Percentiles rank a stretch among this genome's conserved stretches.
Conservation (phyloP, 169 alveolate species). For the Plasmodium inui region DNA sequence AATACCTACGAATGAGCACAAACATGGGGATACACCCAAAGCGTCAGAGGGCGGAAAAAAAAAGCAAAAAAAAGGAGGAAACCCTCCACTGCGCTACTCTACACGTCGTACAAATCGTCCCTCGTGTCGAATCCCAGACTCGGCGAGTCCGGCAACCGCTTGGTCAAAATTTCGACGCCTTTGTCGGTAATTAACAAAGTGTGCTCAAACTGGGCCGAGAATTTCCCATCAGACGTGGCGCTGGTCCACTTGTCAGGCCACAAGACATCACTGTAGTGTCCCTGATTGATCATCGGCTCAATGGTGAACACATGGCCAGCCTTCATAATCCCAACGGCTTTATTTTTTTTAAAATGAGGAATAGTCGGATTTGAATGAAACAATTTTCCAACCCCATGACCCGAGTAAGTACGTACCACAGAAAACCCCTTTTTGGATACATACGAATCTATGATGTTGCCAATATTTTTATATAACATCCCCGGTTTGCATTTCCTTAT, state of each 20-base stretch:
- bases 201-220: conserved; percentile 99
- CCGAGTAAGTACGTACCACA: conserved; percentile 95
- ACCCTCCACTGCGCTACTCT: not conserved
- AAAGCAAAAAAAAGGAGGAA: not conserved
- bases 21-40: not conserved
- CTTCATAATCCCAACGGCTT: conserved; percentile 95
- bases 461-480: conserved; percentile 96
- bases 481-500: conserved; percentile 96
- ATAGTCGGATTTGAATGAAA: conserved; percentile 97
- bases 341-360: conserved; percentile 98
- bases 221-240: conserved; percentile 92
- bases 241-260: conserved; percentile 99
- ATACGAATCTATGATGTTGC: conserved; percentile 91
- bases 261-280: conserved; percentile 92
- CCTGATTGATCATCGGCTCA: conserved; percentile 99
- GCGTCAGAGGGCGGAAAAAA: not conserved
- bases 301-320: conserved; percentile 99
- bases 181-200: conserved; percentile 95
- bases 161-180: conserved; percentile 96
- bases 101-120: conserved; percentile 30
- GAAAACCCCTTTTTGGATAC: conserved; percentile 86
- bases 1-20: not conserved
- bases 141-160: conserved; percentile 93
- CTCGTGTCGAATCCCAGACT: conserved; percentile 88
- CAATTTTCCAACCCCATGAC: conserved; percentile 98